A percentile compares a stretch with the other conserved stretches of the same genome.
phyloP scores from a whole-genome alignment of 129 eudicot species.

The Sambucus nigra region DNA sequence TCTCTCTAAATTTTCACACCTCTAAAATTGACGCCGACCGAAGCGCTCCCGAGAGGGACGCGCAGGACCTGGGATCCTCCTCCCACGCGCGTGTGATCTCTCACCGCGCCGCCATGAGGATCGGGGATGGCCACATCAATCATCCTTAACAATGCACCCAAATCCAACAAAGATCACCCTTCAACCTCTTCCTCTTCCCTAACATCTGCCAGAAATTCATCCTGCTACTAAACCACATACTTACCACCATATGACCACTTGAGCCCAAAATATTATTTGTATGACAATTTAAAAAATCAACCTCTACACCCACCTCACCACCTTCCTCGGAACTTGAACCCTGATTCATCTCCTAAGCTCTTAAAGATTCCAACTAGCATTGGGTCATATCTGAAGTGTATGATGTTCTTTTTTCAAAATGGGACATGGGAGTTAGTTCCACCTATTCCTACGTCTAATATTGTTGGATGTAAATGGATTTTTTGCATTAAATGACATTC shows the following conservation, averaged over 20 bases:
- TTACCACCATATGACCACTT: not conserved
- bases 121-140: too few species aligned
- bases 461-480: not conserved
- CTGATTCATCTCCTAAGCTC: not conserved
- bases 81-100: too few species aligned
- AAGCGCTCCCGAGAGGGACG: too few species aligned
- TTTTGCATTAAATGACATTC: not conserved
- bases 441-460: not conserved
- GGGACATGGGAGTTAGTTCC: not conserved
- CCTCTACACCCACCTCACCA: not conserved
- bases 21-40: too few species aligned
- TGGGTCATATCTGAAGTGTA: not conserved
- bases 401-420: not conserved
- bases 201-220: too few species aligned
- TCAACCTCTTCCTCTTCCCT: too few species aligned
- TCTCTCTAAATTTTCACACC: too few species aligned
- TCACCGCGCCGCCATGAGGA: too few species aligned
- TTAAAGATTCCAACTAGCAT: not conserved
- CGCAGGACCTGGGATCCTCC: too few species aligned
- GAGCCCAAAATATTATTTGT: not conserved
- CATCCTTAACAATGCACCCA: too few species aligned
- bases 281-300: not conserved
- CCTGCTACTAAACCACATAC: too few species aligned
- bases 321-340: not conserved
- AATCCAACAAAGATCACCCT: too few species aligned